Conservation (phyloP, 768 basidiomycete genomes). For the Russula olivacea region DNA sequence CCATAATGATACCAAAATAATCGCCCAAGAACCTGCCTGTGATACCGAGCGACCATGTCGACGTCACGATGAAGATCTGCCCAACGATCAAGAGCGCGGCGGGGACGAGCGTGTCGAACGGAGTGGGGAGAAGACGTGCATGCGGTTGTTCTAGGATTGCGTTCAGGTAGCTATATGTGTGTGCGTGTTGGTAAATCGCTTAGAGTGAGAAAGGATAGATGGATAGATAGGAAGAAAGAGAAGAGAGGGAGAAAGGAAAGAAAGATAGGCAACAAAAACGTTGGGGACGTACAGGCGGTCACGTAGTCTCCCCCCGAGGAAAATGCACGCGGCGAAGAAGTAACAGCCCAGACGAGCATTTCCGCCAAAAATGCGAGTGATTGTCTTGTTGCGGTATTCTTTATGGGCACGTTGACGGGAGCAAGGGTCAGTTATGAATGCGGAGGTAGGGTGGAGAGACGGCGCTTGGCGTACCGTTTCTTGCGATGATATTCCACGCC, state of each 20-base stretch:
- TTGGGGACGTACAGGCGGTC: constrained; percentile 66
- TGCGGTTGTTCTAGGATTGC: constrained; percentile 77
- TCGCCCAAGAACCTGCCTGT: constrained; percentile 89
- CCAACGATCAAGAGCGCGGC: constrained; percentile 59
- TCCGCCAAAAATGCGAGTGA: constrained; percentile 78
- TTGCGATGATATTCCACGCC: constrained; percentile 93
- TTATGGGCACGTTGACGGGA: not conserved
- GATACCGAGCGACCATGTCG: constrained; percentile 85
- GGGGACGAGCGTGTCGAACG: constrained; percentile 56
- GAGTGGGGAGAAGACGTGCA: constrained; percentile 56
- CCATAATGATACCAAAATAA: constrained; percentile 85
- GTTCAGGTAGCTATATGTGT: constrained; percentile 52
- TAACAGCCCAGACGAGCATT: constrained; percentile 76
- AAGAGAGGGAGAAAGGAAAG: not conserved
- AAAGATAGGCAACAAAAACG: not conserved
- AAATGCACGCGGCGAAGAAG: constrained; percentile 78
- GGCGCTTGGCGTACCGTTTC: constrained; percentile 58
- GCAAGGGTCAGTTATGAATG: constrained; percentile 30
- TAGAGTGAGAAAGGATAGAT: not conserved
- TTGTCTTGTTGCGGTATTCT: constrained; percentile 82
- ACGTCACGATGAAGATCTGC: constrained; percentile 76
- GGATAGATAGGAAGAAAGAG: too few species aligned
- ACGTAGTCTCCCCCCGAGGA: constrained; percentile 76
- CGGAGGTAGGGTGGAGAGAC: not conserved
- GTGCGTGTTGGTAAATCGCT: not conserved